These are phyloP conservation scores for Apiospora rasikravindrae DNA, from an alignment of 2,329 filamentous ascomycete genomes.

Conservation along the genomic window DNA sequence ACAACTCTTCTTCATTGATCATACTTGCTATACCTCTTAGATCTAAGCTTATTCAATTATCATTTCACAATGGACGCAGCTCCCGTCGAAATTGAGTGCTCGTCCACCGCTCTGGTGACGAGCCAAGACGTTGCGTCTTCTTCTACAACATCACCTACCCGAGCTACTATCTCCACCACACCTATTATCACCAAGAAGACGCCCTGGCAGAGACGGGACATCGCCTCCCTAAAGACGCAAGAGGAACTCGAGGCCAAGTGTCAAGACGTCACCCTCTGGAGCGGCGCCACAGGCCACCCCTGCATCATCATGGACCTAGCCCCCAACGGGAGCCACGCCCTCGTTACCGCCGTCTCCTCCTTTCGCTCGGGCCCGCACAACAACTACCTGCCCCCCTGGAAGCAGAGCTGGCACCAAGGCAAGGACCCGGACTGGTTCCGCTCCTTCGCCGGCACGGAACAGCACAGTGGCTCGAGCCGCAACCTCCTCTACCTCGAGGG, in stretches of 20 bases:
- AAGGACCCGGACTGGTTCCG: constrained; percentile 37
- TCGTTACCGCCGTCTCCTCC: constrained; percentile 41
- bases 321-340: constrained; percentile 26
- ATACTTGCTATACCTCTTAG: no score
- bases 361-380: constrained; percentile 34
- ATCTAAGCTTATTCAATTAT: not conserved
- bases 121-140: not conserved
- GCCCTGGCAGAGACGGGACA: constrained; percentile 27
- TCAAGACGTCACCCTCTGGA: constrained; percentile 28
- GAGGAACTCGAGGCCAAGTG: constrained; percentile 28
- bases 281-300: constrained; percentile 37
- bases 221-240: constrained; percentile 36
- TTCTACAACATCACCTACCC: not conserved
- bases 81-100: not conserved
- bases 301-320: constrained; percentile 39
- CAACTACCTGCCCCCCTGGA: constrained; percentile 38
- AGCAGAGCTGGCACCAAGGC: constrained; percentile 29
- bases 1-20: not conserved
- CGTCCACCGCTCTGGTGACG: not conserved
- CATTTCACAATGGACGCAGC: not conserved
- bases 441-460: constrained; percentile 37
- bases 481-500: constrained; percentile 33
- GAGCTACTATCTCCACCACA: not conserved
- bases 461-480: constrained; percentile 21
- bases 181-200: not conserved